Evolutionary conservation across 225 moss, liverwort and hornwort species (phyloP), one percentile per base, ranked within the genome.

Genomic region (Polytrichum commune): DNA sequence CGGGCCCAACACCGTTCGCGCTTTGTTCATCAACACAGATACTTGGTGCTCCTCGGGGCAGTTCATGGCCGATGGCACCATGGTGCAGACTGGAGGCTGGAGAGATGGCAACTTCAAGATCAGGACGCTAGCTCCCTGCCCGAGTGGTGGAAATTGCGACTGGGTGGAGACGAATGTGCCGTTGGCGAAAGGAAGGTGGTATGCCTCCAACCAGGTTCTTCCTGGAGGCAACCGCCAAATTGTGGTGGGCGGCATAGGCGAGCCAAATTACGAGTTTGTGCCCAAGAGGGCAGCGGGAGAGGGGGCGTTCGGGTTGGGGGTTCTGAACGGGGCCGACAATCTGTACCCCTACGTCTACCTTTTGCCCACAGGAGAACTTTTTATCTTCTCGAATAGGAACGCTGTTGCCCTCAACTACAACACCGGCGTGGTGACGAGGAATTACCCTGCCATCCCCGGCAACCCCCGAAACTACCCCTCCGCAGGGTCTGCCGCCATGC

Each of bases 381-480:
- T 20, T 8, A 30, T 86, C 25, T 83, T n/a, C n/a, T n/a, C n/a
- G n/a, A n/a, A n/a, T n/a, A n/a, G n/a, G n/a, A n/a, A n/a, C n/a
- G n/a, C 70, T 83, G 68, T 83, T 0, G 65, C 70, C 0, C n/a
- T 83, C 8, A 78, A 86, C 68, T 83, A 69, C 77, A 72, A 27
- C 20, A 70, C 78, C 0, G 78, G 78, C 7, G 73, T 70, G 23
- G 77, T 86, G 22, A 75, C 73, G 0, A 18, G 69, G 1, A 75
- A 19, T 0, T 86, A 83, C 56, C 83, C 86, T 0, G 66, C 66
- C 5, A 65, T 86, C 3, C 86, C 83, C 0, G 86, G 71, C 1
- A 80, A 83, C 19, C 83, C 80, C 0, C 27, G 83, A 0, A 86
- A 86, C 78, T 86, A 86, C 70, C 83, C 86, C 0, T 83, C 86